Conservation (phyloP, 495 filamentous ascomycete species). For the Friedmanniomyces endolithicus region DNA sequence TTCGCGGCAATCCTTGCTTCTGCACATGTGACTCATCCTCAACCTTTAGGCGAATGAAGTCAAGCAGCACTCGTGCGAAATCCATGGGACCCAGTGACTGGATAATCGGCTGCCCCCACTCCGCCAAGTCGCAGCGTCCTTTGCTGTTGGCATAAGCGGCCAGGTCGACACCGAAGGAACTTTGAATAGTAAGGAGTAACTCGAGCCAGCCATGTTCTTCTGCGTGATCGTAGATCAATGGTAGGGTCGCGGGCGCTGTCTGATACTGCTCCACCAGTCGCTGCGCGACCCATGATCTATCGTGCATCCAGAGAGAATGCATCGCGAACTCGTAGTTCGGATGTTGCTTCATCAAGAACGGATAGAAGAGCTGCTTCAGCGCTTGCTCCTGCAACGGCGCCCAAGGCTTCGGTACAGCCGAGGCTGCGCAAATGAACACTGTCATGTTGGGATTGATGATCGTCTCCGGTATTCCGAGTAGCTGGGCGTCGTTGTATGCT, state of each 20-base stretch:
- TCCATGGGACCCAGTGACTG: slow-evolving; percentile 42
- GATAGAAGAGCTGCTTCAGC: slow-evolving; percentile 46
- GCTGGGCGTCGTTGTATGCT: slow-evolving; percentile 30
- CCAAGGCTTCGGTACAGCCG: slow-evolving; percentile 56
- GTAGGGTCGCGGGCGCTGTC: slow-evolving; percentile 60
- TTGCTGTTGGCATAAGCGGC: slow-evolving; percentile 78
- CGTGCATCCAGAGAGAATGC: slow-evolving; percentile 76
- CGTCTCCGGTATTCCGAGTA: slow-evolving; percentile 41
- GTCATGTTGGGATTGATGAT: slow-evolving; percentile 57
- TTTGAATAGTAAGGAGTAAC: slow-evolving; percentile 58
- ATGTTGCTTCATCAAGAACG: slow-evolving; percentile 50
- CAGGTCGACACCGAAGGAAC: slow-evolving; percentile 77
- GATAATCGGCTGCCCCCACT: slow-evolving; percentile 59
- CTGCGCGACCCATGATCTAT: slow-evolving; percentile 67
- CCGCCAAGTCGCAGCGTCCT: slow-evolving; percentile 61
- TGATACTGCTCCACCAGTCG: slow-evolving; percentile 70
- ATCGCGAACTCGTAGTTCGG: slow-evolving; percentile 71
- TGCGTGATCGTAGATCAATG: slow-evolving; percentile 68
- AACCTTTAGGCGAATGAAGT: slow-evolving; percentile 71
- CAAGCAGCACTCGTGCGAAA: slow-evolving; percentile 51
- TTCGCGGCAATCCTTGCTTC: slow-evolving; percentile 46
- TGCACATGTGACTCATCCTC: slow-evolving; percentile 64
- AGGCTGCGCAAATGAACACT: slow-evolving; percentile 68
- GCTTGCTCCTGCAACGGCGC: slow-evolving; percentile 48
- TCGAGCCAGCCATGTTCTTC: slow-evolving; percentile 70